phyloP scores from a whole-genome alignment of 106 monocot genomes.

The Cymbidium sinense region DNA sequence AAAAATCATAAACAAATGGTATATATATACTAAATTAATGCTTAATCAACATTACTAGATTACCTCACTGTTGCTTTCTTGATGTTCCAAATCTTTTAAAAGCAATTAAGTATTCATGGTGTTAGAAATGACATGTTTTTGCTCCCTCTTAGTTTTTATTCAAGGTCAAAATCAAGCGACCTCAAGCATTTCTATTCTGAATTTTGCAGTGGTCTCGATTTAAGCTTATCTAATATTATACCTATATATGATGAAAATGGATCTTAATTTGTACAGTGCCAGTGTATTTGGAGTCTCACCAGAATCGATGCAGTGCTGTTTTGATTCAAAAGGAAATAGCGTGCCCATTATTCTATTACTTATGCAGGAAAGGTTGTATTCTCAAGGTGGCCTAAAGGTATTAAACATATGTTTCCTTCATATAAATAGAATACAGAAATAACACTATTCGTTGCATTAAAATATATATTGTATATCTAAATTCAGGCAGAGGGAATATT shows the following conservation, averaged over 20 bases:
- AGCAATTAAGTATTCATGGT: no score
- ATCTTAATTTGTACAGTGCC: slow-evolving; percentile 41
- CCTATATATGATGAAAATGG: background rate
- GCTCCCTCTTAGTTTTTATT: background rate
- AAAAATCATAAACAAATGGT: no score
- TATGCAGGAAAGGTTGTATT: slow-evolving; percentile 83
- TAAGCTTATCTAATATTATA: background rate
- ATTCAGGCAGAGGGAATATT: slow-evolving; percentile 89
- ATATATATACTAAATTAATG: no score
- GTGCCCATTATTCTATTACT: slow-evolving; percentile 88
- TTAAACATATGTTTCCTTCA: slow-evolving; percentile 1
- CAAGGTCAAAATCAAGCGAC: background rate
- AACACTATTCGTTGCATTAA: background rate
- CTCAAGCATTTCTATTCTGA: background rate
- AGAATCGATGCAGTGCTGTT: slow-evolving; percentile 92
- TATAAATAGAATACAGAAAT: background rate
- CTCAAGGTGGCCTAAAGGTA: slow-evolving; percentile 87
- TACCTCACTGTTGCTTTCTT: no score
- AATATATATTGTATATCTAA: background rate
- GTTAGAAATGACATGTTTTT: no score
- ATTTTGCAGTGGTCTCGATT: no score
- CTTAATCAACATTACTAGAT: no score
- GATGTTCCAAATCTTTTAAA: no score
- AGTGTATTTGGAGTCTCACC: slow-evolving; percentile 95
- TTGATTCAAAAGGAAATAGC: slow-evolving; percentile 82